Base-by-base conservation (phyloP, 2,329 filamentous ascomycete species). In the Rutstroemia sydowiana region DNA sequence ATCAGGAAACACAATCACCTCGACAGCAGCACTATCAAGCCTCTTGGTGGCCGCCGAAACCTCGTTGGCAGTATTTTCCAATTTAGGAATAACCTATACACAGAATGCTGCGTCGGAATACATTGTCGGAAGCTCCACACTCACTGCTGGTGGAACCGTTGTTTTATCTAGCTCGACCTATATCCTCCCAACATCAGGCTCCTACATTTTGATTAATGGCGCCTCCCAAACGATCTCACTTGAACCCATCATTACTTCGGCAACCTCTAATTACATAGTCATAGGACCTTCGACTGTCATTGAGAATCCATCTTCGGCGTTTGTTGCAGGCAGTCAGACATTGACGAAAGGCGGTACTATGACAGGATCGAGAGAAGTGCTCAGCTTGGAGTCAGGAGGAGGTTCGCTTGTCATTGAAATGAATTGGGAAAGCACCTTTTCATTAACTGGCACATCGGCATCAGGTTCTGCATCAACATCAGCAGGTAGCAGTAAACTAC, bases 51-150 rank as follows among this genome's bases (percentile, higher is more conserved):
- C 39, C 21, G 9, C 13, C 18, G 6, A 3, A 21, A 31, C 43
- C 10, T 16, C 9, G 3, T 30, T 32, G 13, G 45, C 30, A 2
- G 14, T 36, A 26, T 18, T 37, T 21, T 21, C 36, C 20, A 47
- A 47, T 20, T 30, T 30, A 10, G 14, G 13, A 11, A n/a, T 3
- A 10, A 34, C 32, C 32, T 34, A 34, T n/a, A 53, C 52, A 2
- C 41, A 23, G 9, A 53, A 48, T 26, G 51, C 55, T 10, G 42
- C 23, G 14, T 21, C 48, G 2, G 28, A n/a, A 2, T 53, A 52
- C 23, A 37, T 53, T 6, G 42, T 57, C 20, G 55, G 55, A 32
- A 45, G 26, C 11, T 41, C 34, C 20, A 55, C 55, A 2, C 51
- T 55, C 5, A 57, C 49, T 5, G 30, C 30, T 9, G 53, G 53